Conservation (phyloP, 2,329 filamentous ascomycete genomes). For the Pseudogymnoascus sp. region DNA sequence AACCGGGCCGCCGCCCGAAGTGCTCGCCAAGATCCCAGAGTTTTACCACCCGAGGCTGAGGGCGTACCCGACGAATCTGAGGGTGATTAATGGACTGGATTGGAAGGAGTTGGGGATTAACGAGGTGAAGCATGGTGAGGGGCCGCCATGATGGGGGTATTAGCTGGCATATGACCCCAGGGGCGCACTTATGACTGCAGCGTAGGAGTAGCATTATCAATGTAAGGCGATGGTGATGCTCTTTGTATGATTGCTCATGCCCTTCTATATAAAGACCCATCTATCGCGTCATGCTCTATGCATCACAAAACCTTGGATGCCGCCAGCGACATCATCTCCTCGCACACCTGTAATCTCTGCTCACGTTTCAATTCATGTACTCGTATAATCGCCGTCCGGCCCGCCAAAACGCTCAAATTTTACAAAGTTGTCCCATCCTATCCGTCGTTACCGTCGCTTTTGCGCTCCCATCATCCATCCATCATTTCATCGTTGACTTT, state of each 20-base stretch:
- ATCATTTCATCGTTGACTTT: not conserved
- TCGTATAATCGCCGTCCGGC: slow-evolving; percentile 2
- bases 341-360: not conserved
- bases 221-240: not conserved
- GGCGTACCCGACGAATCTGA: slow-evolving; percentile 6
- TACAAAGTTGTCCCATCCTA: not conserved
- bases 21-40: not conserved
- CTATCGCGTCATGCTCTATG: slow-evolving; percentile 6
- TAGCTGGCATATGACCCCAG: not conserved
- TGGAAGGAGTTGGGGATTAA: not conserved
- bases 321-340: not conserved
- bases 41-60: not conserved
- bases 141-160: not conserved
- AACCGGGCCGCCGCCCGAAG: not conserved
- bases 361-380: slow-evolving; percentile 3
- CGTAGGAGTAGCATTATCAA: not conserved
- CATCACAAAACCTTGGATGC: not conserved
- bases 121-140: not conserved
- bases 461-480: not conserved
- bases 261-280: slow-evolving; percentile 3
- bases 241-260: slow-evolving; percentile 9
- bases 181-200: not conserved
- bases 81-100: slow-evolving; percentile 4
- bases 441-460: not conserved
- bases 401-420: slow-evolving; percentile 7